Evolutionary conservation across 352 stramenopile genomes (phyloP).

Genomic region (Lagenidium giganteum): DNA sequence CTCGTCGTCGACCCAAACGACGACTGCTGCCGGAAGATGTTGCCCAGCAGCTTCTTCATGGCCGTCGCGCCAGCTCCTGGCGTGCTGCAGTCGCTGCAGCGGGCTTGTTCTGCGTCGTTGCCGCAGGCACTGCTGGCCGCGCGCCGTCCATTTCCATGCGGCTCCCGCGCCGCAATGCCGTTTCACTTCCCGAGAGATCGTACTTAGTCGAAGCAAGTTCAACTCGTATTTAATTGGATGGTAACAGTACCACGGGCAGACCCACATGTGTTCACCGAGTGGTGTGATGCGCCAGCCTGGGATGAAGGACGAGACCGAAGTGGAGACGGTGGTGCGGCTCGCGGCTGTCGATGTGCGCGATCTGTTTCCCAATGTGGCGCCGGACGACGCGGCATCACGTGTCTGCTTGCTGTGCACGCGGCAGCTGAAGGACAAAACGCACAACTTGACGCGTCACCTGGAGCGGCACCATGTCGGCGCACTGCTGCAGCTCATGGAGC

Average conservation of each 20-base stretch:
- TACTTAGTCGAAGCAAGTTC: too few species aligned
- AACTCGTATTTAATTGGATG: too few species aligned
- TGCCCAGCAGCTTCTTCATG: conserved; percentile 73
- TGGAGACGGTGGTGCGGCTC: conserved; percentile 48
- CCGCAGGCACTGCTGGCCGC: too few species aligned
- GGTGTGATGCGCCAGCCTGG: background rate
- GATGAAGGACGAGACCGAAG: conserved; percentile 47
- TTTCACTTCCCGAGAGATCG: too few species aligned
- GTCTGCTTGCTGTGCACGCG: conserved; percentile 38
- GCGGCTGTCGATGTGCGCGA: conserved; percentile 42
- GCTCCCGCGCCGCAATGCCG: too few species aligned
- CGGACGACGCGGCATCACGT: conserved; percentile 33
- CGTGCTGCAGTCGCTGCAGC: too few species aligned
- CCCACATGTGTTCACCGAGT: background rate
- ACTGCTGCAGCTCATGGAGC: conserved; percentile 42
- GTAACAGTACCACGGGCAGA: too few species aligned
- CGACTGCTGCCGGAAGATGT: conserved; percentile 46
- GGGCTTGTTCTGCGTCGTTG: too few species aligned
- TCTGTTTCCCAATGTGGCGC: conserved; percentile 31
- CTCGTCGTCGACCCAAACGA: conserved; percentile 5
- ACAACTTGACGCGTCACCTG: conserved; percentile 57
- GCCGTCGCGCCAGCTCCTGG: conserved; percentile 1
- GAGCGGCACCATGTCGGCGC: conserved; percentile 46
- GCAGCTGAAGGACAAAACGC: conserved; percentile 59
- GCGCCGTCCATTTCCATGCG: too few species aligned